A percentile compares a stretch with the other conserved stretches of the same genome.
phyloP scores from a whole-genome alignment of 129 eudicot species.

The Helianthus tuberosus region DNA sequence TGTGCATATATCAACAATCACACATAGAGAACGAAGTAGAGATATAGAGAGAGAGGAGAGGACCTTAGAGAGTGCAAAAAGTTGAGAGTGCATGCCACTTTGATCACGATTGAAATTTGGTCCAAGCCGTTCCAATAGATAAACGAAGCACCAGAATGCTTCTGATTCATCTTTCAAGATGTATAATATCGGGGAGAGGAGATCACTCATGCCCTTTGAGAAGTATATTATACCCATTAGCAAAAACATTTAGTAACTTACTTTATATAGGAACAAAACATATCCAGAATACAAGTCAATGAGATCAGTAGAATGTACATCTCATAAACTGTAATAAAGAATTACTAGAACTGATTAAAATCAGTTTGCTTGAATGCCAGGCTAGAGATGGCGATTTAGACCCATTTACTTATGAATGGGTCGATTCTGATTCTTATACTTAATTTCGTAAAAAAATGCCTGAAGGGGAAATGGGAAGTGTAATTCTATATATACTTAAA shows the following conservation, averaged over 20 bases:
- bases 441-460: not conserved
- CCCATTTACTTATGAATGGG: not conserved
- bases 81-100: slow-evolving; percentile 96
- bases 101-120: slow-evolving; percentile 98
- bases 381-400: not conserved
- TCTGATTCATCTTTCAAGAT: slow-evolving; percentile 83
- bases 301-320: not conserved
- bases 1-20: not conserved
- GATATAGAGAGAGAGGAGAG: slow-evolving; percentile 20
- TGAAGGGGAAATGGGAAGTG: not conserved
- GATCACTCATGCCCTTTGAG: slow-evolving; percentile 92
- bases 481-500: not conserved
- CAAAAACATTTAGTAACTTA: not conserved
- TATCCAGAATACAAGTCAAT: not conserved
- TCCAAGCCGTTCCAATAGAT: slow-evolving; percentile 89
- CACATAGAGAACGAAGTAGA: slow-evolving; percentile 9
- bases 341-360: not conserved
- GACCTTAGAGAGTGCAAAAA: slow-evolving; percentile 94
- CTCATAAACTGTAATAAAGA: not conserved
- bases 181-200: slow-evolving; percentile 81
- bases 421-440: not conserved
- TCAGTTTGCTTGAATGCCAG: not conserved
- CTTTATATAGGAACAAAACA: slow-evolving; percentile 1
- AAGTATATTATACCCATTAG: slow-evolving; percentile 6
- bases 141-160: slow-evolving; percentile 94